These are phyloP conservation scores for Irineochytrium annulatum DNA, from an alignment of 192 early-diverging fungal genomes.

Conservation along the genomic window DNA sequence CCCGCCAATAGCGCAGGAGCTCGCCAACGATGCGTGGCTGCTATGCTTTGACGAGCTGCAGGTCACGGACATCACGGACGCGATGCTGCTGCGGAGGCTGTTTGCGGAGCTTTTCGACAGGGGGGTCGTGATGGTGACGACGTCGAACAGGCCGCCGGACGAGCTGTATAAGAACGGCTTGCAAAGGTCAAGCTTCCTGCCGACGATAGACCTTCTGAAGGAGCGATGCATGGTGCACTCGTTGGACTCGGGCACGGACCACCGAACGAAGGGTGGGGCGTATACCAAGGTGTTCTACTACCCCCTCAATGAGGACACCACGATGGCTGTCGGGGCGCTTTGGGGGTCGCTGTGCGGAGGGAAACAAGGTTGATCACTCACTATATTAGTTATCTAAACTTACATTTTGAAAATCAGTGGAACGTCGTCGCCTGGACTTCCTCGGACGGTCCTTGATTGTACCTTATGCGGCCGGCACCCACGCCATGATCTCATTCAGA, in stretches of 20 bases:
- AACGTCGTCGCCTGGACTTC: slow-evolving; percentile 57
- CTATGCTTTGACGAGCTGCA: slow-evolving; percentile 97
- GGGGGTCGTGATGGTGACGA: slow-evolving; percentile 88
- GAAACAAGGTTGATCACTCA: slow-evolving; percentile 11
- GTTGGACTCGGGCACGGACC: slow-evolving; percentile 89
- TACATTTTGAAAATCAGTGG: slow-evolving; percentile 17
- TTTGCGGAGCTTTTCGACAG: slow-evolving; percentile 75
- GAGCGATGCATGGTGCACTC: slow-evolving; percentile 72
- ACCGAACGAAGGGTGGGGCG: slow-evolving; percentile 63
- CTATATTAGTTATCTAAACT: not conserved
- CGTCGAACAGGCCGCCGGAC: slow-evolving; percentile 88
- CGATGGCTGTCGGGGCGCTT: slow-evolving; percentile 41
- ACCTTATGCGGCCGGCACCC: slow-evolving; percentile 54
- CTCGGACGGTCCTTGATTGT: slow-evolving; percentile 70
- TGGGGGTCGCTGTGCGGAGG: slow-evolving; percentile 32
- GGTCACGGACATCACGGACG: slow-evolving; percentile 97
- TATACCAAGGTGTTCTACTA: slow-evolving; percentile 65
- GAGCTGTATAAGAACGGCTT: slow-evolving; percentile 94
- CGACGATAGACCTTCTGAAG: slow-evolving; percentile 85
- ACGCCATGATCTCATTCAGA: slow-evolving; percentile 72
- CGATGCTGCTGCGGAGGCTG: slow-evolving; percentile 84
- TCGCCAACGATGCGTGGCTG: slow-evolving; percentile 76
- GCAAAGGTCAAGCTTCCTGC: slow-evolving; percentile 87
- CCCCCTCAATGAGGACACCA: slow-evolving; percentile 54
- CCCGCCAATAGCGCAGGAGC: slow-evolving; percentile 70